Evolutionary conservation across 257 asterid species (phyloP), one percentile per base, ranked within the genome.

Genomic region (Cynanchum wilfordii): DNA sequence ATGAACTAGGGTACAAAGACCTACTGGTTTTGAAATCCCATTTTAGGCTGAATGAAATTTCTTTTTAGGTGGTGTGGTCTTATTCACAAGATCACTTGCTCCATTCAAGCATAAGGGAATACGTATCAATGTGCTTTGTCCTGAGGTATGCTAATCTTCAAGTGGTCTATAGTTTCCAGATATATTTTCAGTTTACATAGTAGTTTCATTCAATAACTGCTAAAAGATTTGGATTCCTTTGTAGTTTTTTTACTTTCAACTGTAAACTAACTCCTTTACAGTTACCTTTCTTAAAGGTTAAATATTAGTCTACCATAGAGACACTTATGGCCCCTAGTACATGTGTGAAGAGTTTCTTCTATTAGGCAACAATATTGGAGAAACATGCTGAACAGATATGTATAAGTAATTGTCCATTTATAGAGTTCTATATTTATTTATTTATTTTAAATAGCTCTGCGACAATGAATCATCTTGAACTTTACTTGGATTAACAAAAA

Each of bases 61-160:
- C 68, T 68, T 73, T 71, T 47, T 81, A 95, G 98, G 97, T 11
- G 99, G 97, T 33, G 96, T 95, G 68, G 95, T 95, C 73, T 50
- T 91, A 69, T 95, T 95, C 81, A 86, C 97, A 44, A 84, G 99
- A 79, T 84, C 99, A 22, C 91, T 95, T 73, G 88, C 84, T 83
- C 90, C 78, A 38, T 95, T 79, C 83, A 90, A 84, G 84, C 97
- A 89, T 77, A 84, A 85, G 76, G 96, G 98, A 69, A 95, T 95
- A 75, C 99, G 99, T 73, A 63, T 95, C 40, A 95, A 95, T 81
- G 98, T 83, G 54, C 96, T 95, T 66, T 95, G 99, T 83, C 99
- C 99, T 52, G 99, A 95, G 97, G 99, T 90, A 68, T 19, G 25
- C 44, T 49, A 24, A 66, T 60, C n/a, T 65, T 42, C 29, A 24